A percentile compares a stretch with the other conserved stretches of the same genome.
Evolutionary conservation across 73 alveolate genomes (phyloP).

Genomic region (Tetrahymena elliotti): DNA sequence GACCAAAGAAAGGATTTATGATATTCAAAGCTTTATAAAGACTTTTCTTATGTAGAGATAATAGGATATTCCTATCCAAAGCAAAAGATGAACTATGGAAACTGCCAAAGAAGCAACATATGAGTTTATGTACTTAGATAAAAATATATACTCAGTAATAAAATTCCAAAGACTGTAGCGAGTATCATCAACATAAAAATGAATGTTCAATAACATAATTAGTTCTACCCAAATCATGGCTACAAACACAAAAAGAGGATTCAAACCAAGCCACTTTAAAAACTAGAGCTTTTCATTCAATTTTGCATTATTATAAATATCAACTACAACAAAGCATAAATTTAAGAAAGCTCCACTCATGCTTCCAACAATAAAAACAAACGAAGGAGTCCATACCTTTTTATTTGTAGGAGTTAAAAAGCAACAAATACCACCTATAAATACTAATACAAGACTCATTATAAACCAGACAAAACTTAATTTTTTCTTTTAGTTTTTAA

Average conservation of each 20-base stretch:
- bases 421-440: background rate
- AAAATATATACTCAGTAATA: background rate
- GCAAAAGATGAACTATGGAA: background rate
- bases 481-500: background rate
- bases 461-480: background rate
- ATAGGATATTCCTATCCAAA: background rate
- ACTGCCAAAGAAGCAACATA: background rate
- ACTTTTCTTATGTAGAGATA: background rate
- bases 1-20: too few relatives aligned
- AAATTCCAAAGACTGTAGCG: background rate
- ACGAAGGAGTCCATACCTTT: background rate
- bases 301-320: background rate
- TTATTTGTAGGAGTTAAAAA: background rate
- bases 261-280: constrained; percentile 3
- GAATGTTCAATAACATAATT: background rate
- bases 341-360: background rate
- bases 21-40: background rate
- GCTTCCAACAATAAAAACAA: background rate
- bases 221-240: constrained; percentile 6
- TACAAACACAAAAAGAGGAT: constrained; percentile 19
- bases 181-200: background rate
- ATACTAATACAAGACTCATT: background rate
- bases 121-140: background rate
- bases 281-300: background rate
- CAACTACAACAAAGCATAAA: background rate